phyloP scores from a whole-genome alignment of 148 eudicot genomes.

The Limonium bicolor region DNA sequence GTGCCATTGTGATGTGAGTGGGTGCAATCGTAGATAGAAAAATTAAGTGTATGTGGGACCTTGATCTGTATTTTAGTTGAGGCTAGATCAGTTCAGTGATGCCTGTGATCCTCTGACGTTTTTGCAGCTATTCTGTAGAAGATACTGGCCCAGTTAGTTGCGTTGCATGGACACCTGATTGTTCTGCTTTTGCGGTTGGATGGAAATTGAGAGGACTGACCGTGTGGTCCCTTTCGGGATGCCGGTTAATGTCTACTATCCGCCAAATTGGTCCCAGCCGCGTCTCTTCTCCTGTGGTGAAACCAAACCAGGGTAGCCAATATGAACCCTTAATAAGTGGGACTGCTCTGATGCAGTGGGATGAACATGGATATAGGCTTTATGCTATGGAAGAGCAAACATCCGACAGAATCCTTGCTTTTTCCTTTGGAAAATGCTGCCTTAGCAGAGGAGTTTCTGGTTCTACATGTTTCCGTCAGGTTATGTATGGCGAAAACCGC shows the following conservation, averaged over 20 bases:
- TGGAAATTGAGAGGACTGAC: conserved; percentile 93
- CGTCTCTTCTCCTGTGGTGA: conserved; percentile 71
- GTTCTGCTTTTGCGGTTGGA: conserved; percentile 95
- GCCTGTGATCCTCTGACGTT: too few relatives aligned
- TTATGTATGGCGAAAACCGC: conserved; percentile 93
- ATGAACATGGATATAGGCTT: conserved; percentile 88
- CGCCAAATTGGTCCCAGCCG: conserved; percentile 86
- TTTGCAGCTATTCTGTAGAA: conserved; percentile 63
- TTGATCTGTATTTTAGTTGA: too few relatives aligned
- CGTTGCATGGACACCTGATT: conserved; percentile 96
- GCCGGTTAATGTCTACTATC: conserved; percentile 95
- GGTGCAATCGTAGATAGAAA: too few relatives aligned
- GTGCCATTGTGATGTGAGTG: background rate
- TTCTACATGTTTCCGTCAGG: conserved; percentile 68
- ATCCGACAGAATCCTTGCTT: conserved; percentile 77
- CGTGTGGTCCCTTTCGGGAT: conserved; percentile 98
- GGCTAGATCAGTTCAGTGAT: too few relatives aligned
- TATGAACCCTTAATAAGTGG: conserved; percentile 91
- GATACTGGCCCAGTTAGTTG: conserved; percentile 92
- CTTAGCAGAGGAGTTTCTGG: conserved; percentile 96
- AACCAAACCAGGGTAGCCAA: conserved; percentile 54
- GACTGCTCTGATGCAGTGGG: conserved; percentile 85
- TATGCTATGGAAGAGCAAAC: conserved; percentile 78
- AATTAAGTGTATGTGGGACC: too few relatives aligned
- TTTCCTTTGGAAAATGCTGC: conserved; percentile 91